Conservation (phyloP, 2,329 filamentous ascomycete species). For the Sclerotinia subarctica region DNA sequence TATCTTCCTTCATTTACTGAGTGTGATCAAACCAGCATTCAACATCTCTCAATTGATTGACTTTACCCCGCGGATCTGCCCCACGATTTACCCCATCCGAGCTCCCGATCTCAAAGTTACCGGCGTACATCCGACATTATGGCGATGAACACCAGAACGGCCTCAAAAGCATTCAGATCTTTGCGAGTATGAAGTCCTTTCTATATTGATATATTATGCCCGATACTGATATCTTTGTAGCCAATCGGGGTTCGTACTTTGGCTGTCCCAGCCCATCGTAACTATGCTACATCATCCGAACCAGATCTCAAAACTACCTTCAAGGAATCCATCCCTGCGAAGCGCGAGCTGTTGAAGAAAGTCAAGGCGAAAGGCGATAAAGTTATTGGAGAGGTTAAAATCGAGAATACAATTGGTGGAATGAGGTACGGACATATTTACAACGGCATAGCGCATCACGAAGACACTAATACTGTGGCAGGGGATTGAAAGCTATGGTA, state of each 20-base stretch:
- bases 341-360: constrained; percentile 89
- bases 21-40: neutral
- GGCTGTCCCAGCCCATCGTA: constrained; percentile 44
- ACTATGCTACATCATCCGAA: constrained; percentile 74
- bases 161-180: constrained; percentile 60
- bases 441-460: neutral
- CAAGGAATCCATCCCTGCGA: constrained; percentile 79
- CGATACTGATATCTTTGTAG: constrained; percentile 25
- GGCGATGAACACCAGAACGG: constrained; percentile 62
- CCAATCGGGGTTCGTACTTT: constrained; percentile 38
- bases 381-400: constrained; percentile 85
- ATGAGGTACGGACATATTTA: constrained; percentile 63
- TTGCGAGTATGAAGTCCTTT: constrained; percentile 53
- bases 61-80: constrained; percentile 17
- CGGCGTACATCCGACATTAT: constrained; percentile 42
- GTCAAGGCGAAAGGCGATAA: constrained; percentile 83
- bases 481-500: constrained; percentile 92
- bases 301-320: constrained; percentile 87
- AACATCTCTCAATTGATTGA: neutral
- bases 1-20: neutral
- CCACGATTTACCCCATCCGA: constrained; percentile 22
- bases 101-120: neutral
- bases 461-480: constrained; percentile 36
- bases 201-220: neutral
- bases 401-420: constrained; percentile 90